phyloP scores from a whole-genome alignment of 768 basidiomycete species.

The Termitomyces sp. region DNA sequence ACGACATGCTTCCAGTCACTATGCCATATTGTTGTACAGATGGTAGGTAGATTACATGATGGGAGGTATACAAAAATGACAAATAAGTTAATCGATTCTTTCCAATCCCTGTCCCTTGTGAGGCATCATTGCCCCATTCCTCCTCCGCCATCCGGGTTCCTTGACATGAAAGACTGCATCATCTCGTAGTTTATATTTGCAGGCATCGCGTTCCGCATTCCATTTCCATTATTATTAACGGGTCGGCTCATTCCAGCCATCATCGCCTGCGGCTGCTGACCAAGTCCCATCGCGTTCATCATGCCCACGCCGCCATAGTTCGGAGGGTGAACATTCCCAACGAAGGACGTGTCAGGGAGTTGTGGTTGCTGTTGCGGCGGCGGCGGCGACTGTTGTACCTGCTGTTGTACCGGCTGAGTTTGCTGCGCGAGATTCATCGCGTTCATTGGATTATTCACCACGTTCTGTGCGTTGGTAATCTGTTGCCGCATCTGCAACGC shows the following conservation, averaged over 20 bases:
- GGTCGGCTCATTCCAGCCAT: constrained; percentile 18
- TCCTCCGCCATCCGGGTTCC: constrained; percentile 20
- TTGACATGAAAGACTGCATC: constrained; percentile 38
- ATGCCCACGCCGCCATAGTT: constrained; percentile 15
- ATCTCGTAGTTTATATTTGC: constrained; percentile 33
- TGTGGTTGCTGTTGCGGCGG: constrained; percentile 15
- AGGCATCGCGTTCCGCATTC: constrained; percentile 13
- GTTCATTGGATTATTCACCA: neutral
- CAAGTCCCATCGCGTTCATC: constrained; percentile 18
- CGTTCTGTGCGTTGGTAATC: constrained; percentile 5
- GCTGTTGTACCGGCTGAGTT: constrained; percentile 18
- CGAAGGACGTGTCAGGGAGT: constrained; percentile 9
- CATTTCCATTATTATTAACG: neutral
- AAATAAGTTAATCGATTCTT: neutral
- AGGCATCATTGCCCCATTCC: constrained; percentile 6
- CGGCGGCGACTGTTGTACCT: constrained; percentile 10
- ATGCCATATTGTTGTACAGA: neutral
- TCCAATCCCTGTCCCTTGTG: neutral
- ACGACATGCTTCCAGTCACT: neutral
- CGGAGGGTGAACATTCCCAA: constrained; percentile 9
- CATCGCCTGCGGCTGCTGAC: constrained; percentile 17
- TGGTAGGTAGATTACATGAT: neutral
- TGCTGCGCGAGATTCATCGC: constrained; percentile 7
- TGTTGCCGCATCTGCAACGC: neutral
- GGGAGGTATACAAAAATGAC: constrained; percentile 4